Evolutionary conservation across 441 rosid genomes (phyloP).

Genomic region (Oxalis stricta): DNA sequence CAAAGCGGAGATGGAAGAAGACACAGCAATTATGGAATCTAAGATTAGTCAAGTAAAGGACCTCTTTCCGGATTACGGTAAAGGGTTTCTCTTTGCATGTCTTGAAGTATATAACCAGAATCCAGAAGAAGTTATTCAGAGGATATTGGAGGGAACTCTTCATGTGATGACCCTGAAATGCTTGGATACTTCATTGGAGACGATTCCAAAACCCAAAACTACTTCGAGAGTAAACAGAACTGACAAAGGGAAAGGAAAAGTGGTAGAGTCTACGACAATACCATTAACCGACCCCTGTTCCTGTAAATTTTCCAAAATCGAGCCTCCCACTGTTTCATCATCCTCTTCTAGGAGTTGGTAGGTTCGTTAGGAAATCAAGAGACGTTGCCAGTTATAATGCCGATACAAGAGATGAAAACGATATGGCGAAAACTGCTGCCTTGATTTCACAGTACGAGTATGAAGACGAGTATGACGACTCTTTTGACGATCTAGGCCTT

Average conservation of each 20-base stretch:
- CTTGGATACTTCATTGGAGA: constrained; percentile 58
- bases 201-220: constrained; percentile 40
- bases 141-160: constrained; percentile 85
- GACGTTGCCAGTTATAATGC: constrained; percentile 27
- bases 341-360: constrained; percentile 50
- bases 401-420: constrained; percentile 35
- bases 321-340: constrained; percentile 32
- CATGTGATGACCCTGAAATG: constrained; percentile 62
- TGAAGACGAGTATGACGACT: constrained; percentile 94
- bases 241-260: constrained; percentile 86
- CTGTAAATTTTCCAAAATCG: constrained; percentile 15
- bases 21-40: constrained; percentile 58
- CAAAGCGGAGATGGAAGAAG: constrained; percentile 48
- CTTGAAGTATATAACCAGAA: constrained; percentile 84
- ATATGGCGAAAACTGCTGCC: constrained; percentile 40
- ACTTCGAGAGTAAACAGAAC: constrained; percentile 26
- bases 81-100: constrained; percentile 75
- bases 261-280: constrained; percentile 32
- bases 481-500: constrained; percentile 86
- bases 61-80: constrained; percentile 81
- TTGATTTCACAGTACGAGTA: constrained; percentile 70
- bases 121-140: constrained; percentile 90
- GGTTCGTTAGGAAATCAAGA: constrained; percentile 67
- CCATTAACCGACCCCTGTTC: constrained; percentile 14
- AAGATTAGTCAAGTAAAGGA: constrained; percentile 88